These are phyloP conservation scores for Pelagomonas calceolata DNA, from an alignment of 108 stramenopile species.

Conservation along the genomic window DNA sequence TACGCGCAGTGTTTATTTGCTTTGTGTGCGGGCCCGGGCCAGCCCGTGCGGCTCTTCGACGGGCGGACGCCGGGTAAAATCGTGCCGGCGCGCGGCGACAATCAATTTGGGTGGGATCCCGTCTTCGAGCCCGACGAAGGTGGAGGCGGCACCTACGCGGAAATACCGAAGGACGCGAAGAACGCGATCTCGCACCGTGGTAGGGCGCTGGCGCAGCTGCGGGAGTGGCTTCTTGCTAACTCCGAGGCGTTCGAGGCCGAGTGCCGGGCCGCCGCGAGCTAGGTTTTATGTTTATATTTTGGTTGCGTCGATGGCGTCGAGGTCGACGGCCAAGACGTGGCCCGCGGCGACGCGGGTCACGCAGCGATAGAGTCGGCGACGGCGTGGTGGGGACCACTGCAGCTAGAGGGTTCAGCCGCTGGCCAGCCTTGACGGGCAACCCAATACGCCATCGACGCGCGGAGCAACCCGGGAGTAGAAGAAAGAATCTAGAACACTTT, in stretches of 20 bases:
- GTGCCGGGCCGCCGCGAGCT: neutral
- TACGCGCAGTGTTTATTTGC: slow-evolving; percentile 93
- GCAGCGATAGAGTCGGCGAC: too few species aligned
- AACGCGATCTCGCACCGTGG: slow-evolving; percentile 84
- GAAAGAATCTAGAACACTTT: too few species aligned
- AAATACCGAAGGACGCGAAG: slow-evolving; percentile 84
- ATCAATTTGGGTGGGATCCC: slow-evolving; percentile 88
- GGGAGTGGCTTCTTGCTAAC: slow-evolving; percentile 15
- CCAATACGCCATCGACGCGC: too few species aligned
- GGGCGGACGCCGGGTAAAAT: slow-evolving; percentile 73
- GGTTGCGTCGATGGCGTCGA: too few species aligned
- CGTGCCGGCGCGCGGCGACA: slow-evolving; percentile 67
- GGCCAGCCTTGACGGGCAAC: too few species aligned
- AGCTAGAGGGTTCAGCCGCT: too few species aligned
- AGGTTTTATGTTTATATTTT: too few species aligned
- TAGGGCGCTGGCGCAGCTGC: slow-evolving; percentile 62
- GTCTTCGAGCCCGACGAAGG: slow-evolving; percentile 59
- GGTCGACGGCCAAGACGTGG: too few species aligned
- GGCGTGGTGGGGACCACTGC: too few species aligned
- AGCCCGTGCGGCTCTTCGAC: slow-evolving; percentile 72
- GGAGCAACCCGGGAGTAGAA: too few species aligned
- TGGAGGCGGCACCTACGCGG: slow-evolving; percentile 73
- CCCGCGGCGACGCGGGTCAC: too few species aligned
- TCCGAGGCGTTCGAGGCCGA: neutral
- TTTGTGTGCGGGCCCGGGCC: slow-evolving; percentile 69